Evolutionary conservation across 2,329 filamentous ascomycete genomes (phyloP).

Genomic region (Orbilia ellipsospora): DNA sequence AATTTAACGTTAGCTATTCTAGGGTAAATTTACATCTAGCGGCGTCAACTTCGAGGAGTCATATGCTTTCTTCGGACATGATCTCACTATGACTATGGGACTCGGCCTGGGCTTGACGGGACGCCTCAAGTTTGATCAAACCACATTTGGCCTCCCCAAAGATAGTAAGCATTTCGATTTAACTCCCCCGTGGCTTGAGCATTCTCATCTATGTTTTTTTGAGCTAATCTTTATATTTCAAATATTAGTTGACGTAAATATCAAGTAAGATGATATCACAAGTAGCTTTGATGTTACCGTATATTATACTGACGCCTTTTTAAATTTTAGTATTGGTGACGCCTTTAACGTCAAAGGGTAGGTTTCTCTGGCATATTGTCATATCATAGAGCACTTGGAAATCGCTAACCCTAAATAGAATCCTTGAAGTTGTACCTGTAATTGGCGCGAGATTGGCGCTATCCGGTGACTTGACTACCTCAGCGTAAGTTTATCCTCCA

Average conservation of each 20-base stretch:
- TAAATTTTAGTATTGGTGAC: constrained; percentile 39
- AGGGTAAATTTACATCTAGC: constrained; percentile 40
- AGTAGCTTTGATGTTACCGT: not conserved
- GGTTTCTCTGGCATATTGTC: constrained; percentile 2
- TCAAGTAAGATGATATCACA: constrained; percentile 30
- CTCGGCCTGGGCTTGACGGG: constrained; percentile 32
- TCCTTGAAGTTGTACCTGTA: constrained; percentile 35
- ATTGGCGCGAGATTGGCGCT: constrained; percentile 34
- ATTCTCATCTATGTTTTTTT: not conserved
- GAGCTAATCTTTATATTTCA: constrained; percentile 24
- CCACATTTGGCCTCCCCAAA: constrained; percentile 36
- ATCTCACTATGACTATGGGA: constrained; percentile 32
- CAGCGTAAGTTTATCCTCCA: constrained; percentile 29
- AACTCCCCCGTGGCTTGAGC: not conserved
- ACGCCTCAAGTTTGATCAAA: constrained; percentile 42
- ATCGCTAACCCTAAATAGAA: constrained; percentile 31
- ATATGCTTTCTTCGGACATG: constrained; percentile 44
- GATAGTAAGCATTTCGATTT: constrained; percentile 33
- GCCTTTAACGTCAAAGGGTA: constrained; percentile 49
- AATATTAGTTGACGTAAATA: constrained; percentile 33
- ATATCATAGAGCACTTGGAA: not conserved
- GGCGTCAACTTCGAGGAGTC: constrained; percentile 39
- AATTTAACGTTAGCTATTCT: constrained; percentile 22
- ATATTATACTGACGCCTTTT: constrained; percentile 25
- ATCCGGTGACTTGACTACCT: constrained; percentile 45